phyloP scores from a whole-genome alignment of 1,139 yeast species.

The Komagataea norvegica region DNA sequence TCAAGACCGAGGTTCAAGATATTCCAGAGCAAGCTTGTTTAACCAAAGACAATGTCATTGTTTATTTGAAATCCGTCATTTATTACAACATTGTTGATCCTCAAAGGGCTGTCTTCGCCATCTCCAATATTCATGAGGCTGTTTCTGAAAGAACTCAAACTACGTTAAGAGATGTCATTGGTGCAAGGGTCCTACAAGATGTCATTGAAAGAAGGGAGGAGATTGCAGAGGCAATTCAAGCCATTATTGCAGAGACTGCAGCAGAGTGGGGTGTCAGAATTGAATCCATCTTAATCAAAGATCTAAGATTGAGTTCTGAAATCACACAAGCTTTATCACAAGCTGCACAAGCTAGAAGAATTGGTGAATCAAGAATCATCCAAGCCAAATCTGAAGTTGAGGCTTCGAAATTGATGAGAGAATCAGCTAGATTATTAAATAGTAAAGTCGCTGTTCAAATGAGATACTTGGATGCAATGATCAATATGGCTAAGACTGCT shows the following conservation, averaged over 20 bases:
- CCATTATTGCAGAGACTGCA: constrained; percentile 60
- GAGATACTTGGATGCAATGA: constrained; percentile 77
- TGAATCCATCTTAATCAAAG: constrained; percentile 68
- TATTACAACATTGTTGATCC: constrained; percentile 69
- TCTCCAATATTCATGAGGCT: constrained; percentile 53
- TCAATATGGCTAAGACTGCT: constrained; percentile 60
- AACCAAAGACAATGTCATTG: constrained; percentile 66
- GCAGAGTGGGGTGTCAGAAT: constrained; percentile 69
- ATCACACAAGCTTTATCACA: constrained; percentile 62
- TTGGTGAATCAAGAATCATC: constrained; percentile 74
- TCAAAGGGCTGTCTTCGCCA: constrained; percentile 60
- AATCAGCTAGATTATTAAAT: constrained; percentile 73
- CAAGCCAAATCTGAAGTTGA: constrained; percentile 76
- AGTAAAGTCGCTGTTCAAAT: constrained; percentile 79
- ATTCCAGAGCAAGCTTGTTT: constrained; percentile 65
- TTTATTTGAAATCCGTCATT: constrained; percentile 59
- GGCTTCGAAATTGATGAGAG: constrained; percentile 71
- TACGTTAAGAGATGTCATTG: constrained; percentile 69
- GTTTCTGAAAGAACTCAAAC: constrained; percentile 69
- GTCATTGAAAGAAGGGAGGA: constrained; percentile 74
- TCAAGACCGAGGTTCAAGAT: constrained; percentile 58
- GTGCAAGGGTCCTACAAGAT: constrained; percentile 63
- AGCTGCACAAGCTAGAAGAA: constrained; percentile 75
- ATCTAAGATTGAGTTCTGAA: constrained; percentile 51
- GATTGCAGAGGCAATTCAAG: constrained; percentile 61